Base-by-base conservation (phyloP, 371 early-diverging fungal species). In the Cokeromyces recurvatus region DNA sequence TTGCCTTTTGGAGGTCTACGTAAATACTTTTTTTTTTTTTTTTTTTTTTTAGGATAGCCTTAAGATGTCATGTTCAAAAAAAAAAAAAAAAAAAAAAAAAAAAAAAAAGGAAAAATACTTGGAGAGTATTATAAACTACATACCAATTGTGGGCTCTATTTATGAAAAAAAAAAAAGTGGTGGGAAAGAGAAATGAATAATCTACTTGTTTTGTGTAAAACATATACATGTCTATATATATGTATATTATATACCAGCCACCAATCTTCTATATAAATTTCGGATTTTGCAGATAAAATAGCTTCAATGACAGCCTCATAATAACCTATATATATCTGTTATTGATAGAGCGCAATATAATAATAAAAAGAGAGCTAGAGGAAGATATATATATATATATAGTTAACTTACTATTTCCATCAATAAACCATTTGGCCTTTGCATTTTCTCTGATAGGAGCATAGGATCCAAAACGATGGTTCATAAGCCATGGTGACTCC, bases 211-310 rank as follows among this genome's bases (percentile, higher is more conserved):
- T n/a, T n/a, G n/a, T n/a, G n/a, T n/a, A n/a, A n/a, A n/a, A n/a
- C n/a, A n/a, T n/a, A n/a, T n/a, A n/a, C n/a, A n/a, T n/a, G n/a
- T n/a, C n/a, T n/a, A n/a, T n/a, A n/a, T n/a, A n/a, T n/a, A n/a
- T n/a, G n/a, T n/a, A n/a, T n/a, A n/a, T n/a, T n/a, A n/a, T n/a
- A n/a, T 64, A 68, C 68, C 53, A 72, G 67, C 90, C 94, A 94
- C 96, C 95, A 96, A 64, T 91, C 96, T 25, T 74, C 80, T 50
- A 94, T 92, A 54, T 84, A 92, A 24, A 94, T 90, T 45, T 80
- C 81, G 16, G 77, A 74, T 48, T 84, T 85, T 31, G 95, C 94
- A 10, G 79, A 74, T 43, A 83, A 60, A 44, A 94, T 72, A 10
- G 89, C 87, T 44, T 89, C 85, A 2, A 84, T 84, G 6, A 92